Conservation (phyloP, 1,139 yeast species). For the Yamadazyma atmosphaerica region DNA sequence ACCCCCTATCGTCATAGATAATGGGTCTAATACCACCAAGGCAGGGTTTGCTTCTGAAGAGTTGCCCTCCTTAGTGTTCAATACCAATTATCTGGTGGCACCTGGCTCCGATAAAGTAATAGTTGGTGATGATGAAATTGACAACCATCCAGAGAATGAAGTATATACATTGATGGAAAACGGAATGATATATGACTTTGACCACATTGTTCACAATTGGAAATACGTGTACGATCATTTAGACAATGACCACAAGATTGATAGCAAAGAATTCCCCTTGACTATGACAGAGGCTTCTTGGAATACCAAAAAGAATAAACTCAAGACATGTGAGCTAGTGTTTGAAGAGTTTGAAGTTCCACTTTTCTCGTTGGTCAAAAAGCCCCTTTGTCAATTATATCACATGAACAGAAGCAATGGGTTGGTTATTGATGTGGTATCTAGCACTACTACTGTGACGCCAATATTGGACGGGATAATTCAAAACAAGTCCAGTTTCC, state of each 20-base stretch:
- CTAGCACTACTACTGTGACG: slow-evolving; percentile 60
- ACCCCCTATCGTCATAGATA: slow-evolving; percentile 67
- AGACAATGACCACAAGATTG: slow-evolving; percentile 42
- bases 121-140: slow-evolving; percentile 54
- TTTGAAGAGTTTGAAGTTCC: slow-evolving; percentile 68
- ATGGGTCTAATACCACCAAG: slow-evolving; percentile 63
- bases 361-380: slow-evolving; percentile 63
- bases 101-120: slow-evolving; percentile 27
- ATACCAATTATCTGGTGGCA: slow-evolving; percentile 53
- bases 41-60: slow-evolving; percentile 74
- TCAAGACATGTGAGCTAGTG: slow-evolving; percentile 58
- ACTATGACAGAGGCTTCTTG: slow-evolving; percentile 66
- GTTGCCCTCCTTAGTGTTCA: slow-evolving; percentile 58
- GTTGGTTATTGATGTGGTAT: slow-evolving; percentile 68
- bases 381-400: slow-evolving; percentile 68
- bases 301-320: slow-evolving; percentile 55
- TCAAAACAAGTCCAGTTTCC: slow-evolving; percentile 57
- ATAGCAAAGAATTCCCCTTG: slow-evolving; percentile 58
- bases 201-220: slow-evolving; percentile 60
- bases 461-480: slow-evolving; percentile 73
- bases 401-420: slow-evolving; percentile 70
- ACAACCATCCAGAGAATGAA: slow-evolving; percentile 44
- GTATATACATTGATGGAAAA: slow-evolving; percentile 64
- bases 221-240: slow-evolving; percentile 53
- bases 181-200: slow-evolving; percentile 68